Percentiles rank a stretch among this genome's conserved stretches.
Conservation (phyloP, 1,139 yeast genomes). For the Scheffersomyces cryptocercus region DNA sequence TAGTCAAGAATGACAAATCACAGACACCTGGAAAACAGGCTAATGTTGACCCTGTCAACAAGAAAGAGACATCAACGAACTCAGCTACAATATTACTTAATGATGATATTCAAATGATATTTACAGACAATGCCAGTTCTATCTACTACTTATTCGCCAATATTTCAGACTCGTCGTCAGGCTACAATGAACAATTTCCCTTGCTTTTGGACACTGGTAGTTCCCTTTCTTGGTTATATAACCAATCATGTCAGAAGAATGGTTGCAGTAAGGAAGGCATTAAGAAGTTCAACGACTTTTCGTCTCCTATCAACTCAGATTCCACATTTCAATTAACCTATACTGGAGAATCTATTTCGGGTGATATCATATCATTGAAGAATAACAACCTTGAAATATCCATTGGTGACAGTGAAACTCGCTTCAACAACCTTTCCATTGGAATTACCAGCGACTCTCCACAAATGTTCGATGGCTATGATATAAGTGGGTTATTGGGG, state of each 20-base stretch:
- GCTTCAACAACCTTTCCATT: slow-evolving; percentile 37
- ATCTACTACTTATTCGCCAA: slow-evolving; percentile 25
- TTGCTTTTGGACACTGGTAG: slow-evolving; percentile 67
- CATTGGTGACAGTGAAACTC: slow-evolving; percentile 21
- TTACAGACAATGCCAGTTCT: slow-evolving; percentile 27
- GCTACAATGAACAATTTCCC: slow-evolving; percentile 42
- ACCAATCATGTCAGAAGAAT: slow-evolving; percentile 45
- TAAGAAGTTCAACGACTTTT: slow-evolving; percentile 22
- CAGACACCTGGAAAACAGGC: too few species aligned
- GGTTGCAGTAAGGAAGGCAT: slow-evolving; percentile 38
- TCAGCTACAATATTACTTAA: slow-evolving; percentile 8
- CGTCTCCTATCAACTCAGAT: slow-evolving; percentile 11
- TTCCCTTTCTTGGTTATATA: slow-evolving; percentile 65
- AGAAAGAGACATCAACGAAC: neutral
- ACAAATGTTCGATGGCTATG: slow-evolving; percentile 50
- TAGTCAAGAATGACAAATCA: too few species aligned
- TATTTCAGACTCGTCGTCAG: slow-evolving; percentile 14
- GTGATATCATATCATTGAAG: slow-evolving; percentile 33
- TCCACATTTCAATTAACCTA: slow-evolving; percentile 48
- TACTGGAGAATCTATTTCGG: slow-evolving; percentile 57
- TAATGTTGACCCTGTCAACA: too few species aligned
- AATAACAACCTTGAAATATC: slow-evolving; percentile 30
- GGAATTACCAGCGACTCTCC: slow-evolving; percentile 60
- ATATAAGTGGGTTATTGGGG: slow-evolving; percentile 64
- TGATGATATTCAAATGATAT: slow-evolving; percentile 23